Conservation (phyloP, 1,284 basidiomycete species). For the Bondarzewia mesenterica region DNA sequence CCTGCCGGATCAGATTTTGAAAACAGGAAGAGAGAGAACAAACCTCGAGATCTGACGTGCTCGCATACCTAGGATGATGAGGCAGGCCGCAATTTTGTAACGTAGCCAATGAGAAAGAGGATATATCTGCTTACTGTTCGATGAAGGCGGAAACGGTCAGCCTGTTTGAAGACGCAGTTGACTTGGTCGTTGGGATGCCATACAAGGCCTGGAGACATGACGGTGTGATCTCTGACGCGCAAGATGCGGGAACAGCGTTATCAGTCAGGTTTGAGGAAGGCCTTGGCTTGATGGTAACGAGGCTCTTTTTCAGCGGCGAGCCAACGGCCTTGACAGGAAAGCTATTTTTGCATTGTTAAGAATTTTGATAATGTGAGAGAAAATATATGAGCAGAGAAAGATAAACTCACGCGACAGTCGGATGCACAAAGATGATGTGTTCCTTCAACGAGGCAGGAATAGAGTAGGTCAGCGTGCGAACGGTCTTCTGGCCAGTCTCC, state of each 20-base stretch:
- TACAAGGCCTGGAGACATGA: conserved; percentile 19
- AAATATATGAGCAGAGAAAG: background rate
- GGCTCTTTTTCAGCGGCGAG: background rate
- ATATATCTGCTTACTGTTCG: no score
- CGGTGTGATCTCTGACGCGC: conserved; percentile 12
- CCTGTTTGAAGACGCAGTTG: conserved; percentile 11
- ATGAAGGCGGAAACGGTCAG: conserved; percentile 19
- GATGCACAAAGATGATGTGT: conserved; percentile 27
- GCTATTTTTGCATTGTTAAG: background rate
- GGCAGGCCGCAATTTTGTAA: conserved; percentile 15
- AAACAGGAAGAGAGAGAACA: background rate
- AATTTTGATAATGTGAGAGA: background rate
- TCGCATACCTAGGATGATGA: conserved; percentile 2
- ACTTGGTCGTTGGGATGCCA: conserved; percentile 17
- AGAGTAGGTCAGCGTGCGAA: conserved; percentile 31
- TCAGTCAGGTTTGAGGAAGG: background rate
- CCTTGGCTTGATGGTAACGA: no score
- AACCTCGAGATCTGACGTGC: background rate
- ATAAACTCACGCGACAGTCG: conserved; percentile 14
- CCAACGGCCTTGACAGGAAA: background rate
- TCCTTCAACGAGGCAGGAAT: conserved; percentile 24
- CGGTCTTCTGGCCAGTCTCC: conserved; percentile 19
- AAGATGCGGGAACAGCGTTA: conserved; percentile 3
- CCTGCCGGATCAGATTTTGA: no score
- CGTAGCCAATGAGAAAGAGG: no score